Percentiles rank a stretch among this genome's conserved stretches.
Evolutionary conservation across 176 grass and related monocot genomes (phyloP).

Genomic region (Rhynchospora breviuscula): DNA sequence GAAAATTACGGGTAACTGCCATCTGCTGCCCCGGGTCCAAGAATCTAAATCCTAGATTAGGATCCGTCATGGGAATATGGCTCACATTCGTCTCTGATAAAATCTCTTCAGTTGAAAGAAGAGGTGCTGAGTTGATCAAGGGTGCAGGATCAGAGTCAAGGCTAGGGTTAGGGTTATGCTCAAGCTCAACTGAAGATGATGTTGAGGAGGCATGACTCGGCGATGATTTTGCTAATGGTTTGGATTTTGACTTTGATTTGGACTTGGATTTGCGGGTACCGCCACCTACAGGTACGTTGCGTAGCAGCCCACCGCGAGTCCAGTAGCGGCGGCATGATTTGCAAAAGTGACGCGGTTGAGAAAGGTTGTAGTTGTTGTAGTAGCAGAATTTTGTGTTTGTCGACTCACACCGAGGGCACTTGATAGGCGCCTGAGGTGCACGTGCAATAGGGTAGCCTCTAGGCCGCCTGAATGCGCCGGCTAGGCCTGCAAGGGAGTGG

Average conservation of each 20-base stretch:
- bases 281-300: constrained; percentile 86
- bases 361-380: constrained; percentile 97
- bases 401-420: constrained; percentile 90
- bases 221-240: neutral
- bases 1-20: neutral
- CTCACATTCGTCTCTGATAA: constrained; percentile 16
- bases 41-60: constrained; percentile 14
- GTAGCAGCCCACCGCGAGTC: constrained; percentile 82
- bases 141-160: neutral
- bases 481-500: constrained; percentile 13
- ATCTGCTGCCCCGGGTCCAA: constrained; percentile 8
- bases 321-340: constrained; percentile 96
- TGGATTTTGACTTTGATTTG: constrained; percentile 26
- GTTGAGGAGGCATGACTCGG: neutral
- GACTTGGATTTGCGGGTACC: constrained; percentile 70
- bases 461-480: constrained; percentile 11
- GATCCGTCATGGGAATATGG: constrained; percentile 2
- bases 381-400: constrained; percentile 99
- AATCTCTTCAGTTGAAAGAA: constrained; percentile 15
- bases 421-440: constrained; percentile 41
- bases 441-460: neutral
- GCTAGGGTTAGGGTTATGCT: constrained; percentile 8
- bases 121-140: neutral
- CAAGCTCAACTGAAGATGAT: constrained; percentile 7
- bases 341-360: constrained; percentile 94